Evolutionary conservation across 371 early-diverging fungal genomes (phyloP), one percentile per base, ranked within the genome.

Genomic region (Rhizopus delemar): DNA sequence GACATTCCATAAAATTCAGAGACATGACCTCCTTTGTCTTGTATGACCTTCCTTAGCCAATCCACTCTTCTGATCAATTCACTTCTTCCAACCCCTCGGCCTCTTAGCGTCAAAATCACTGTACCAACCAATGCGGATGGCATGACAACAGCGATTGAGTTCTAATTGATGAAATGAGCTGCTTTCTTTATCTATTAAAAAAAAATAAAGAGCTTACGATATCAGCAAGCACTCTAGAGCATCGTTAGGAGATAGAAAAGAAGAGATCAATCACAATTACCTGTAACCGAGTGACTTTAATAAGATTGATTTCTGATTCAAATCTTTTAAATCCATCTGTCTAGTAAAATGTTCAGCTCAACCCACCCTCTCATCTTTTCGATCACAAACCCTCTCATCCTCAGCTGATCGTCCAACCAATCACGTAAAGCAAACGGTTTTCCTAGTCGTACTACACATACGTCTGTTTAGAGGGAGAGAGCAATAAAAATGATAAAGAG

Each of bases 81-180:
- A 59, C 85, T 84, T 41, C 89, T 81, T 13, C 93, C 93, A 35
- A 94, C 91, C 36, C 94, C 88, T 48, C 93, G 77, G 16, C 94
- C 94, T 68, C 94, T 83, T 29, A 94, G 71, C 0, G 94, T 93
- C 51, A 93, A 62, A 16, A 93, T 77, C 6, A 91, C 85, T 0
- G 94, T 92, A 8, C 92, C 93, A 4, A 93, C 79, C 39, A 93
- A 73, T 5, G 92, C 92, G 2, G 93, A 91, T 1, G 94, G 93
- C 93, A 93, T 94, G 7, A 92, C 87, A 34, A 92, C 92, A 1
- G 85, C 78, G 41, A 83, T 77, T 3, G 78, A 65, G 63, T 87
- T 89, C 82, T 83, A 60, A 39, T 48, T 5, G 15, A 32, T 36
- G 13, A 45, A 9, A 9, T 9, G 39, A 39, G 39, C 39, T 4